A percentile compares a stretch with the other conserved stretches of the same genome.
Conservation (phyloP, 768 basidiomycete genomes). For the Phaeolepiota aurea region DNA sequence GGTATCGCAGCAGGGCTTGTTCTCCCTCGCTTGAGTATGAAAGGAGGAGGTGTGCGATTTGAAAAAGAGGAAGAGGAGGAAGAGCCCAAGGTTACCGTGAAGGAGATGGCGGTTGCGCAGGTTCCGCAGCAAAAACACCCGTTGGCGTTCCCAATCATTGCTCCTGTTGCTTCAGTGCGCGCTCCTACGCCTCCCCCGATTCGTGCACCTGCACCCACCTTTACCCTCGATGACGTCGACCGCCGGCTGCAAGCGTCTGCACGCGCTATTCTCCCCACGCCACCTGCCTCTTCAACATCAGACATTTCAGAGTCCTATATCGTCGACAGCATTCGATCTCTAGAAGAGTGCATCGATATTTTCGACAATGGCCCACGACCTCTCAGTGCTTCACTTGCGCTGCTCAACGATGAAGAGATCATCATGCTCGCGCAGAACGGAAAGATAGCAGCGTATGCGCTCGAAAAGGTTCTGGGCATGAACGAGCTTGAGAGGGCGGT, state of each 20-base stretch:
- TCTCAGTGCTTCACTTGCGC: slow-evolving; percentile 42
- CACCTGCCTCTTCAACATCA: slow-evolving; percentile 6
- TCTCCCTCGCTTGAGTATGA: slow-evolving; percentile 13
- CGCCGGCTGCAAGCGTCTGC: slow-evolving; percentile 29
- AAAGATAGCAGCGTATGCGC: slow-evolving; percentile 89
- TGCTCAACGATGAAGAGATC: slow-evolving; percentile 87
- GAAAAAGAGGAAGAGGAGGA: slow-evolving; percentile 17
- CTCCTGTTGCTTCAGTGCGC: neutral
- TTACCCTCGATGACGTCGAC: slow-evolving; percentile 54
- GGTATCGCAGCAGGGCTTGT: slow-evolving; percentile 59
- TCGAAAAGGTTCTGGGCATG: slow-evolving; percentile 85
- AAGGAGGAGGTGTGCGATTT: slow-evolving; percentile 17
- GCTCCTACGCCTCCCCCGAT: slow-evolving; percentile 3
- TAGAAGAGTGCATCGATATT: slow-evolving; percentile 74
- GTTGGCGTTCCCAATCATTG: neutral
- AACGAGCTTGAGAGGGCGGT: slow-evolving; percentile 79
- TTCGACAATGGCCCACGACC: slow-evolving; percentile 69
- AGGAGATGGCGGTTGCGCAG: slow-evolving; percentile 4
- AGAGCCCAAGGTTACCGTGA: slow-evolving; percentile 8
- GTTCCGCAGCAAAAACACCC: slow-evolving; percentile 1
- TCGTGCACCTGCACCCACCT: slow-evolving; percentile 21
- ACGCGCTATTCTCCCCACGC: neutral
- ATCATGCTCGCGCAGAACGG: slow-evolving; percentile 82
- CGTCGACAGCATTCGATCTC: slow-evolving; percentile 30
- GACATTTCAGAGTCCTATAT: slow-evolving; percentile 8